Conservation (phyloP, 768 basidiomycete species). For the Leccinum imitatum region DNA sequence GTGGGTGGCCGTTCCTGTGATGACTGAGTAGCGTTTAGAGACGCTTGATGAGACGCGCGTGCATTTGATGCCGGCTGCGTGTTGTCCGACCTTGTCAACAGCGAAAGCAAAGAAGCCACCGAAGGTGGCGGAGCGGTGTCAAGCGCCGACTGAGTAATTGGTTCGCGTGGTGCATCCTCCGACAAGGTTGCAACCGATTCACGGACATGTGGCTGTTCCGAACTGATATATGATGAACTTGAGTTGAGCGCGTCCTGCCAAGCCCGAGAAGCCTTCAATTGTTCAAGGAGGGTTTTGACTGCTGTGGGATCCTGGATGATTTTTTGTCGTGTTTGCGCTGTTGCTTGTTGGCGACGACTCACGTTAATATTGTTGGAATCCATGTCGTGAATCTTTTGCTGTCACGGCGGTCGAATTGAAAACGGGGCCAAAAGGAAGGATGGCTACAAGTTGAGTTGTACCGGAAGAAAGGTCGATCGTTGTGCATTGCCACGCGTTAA, state of each 20-base stretch:
- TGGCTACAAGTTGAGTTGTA: background rate
- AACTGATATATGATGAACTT: slow-evolving; percentile 1
- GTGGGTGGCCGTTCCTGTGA: slow-evolving; percentile 15
- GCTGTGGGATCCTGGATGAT: slow-evolving; percentile 58
- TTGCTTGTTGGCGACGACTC: slow-evolving; percentile 12
- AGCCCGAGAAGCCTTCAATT: slow-evolving; percentile 62
- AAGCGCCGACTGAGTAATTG: slow-evolving; percentile 1
- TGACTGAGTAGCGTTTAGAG: slow-evolving; percentile 14
- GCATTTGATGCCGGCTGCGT: slow-evolving; percentile 12
- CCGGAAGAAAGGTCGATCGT: background rate
- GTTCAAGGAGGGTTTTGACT: slow-evolving; percentile 70
- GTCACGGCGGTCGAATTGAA: background rate
- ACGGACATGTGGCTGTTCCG: slow-evolving; percentile 7
- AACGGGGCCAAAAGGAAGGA: background rate
- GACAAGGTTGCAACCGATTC: slow-evolving; percentile 7
- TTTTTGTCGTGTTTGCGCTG: background rate
- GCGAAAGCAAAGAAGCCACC: slow-evolving; percentile 65
- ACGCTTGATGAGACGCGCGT: background rate
- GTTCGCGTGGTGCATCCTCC: slow-evolving; percentile 8
- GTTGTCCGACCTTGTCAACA: slow-evolving; percentile 43
- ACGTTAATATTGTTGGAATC: slow-evolving; percentile 58
- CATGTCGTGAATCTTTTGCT: slow-evolving; percentile 29
- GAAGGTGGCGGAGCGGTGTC: slow-evolving; percentile 31
- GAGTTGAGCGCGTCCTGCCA: slow-evolving; percentile 54
- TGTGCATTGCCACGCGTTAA: background rate